A percentile compares a stretch with the other conserved stretches of the same genome.
phyloP scores from a whole-genome alignment of 352 stramenopile species.

The Phytopythium chamaehyphon region DNA sequence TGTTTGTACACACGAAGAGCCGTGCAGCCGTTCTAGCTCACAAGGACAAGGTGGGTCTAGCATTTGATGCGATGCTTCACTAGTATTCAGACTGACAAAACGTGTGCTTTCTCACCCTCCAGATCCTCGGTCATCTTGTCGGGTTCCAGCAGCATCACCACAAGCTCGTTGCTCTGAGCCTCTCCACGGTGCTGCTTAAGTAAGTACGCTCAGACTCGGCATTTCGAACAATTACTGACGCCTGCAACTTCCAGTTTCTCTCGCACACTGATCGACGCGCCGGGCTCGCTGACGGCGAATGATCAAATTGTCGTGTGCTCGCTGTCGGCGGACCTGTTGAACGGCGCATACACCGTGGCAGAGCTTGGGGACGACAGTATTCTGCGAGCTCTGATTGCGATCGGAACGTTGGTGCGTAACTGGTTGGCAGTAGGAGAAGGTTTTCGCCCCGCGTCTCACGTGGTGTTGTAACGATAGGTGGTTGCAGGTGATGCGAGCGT shows the following conservation, averaged over 20 bases:
- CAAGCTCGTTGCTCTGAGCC: slow-evolving; percentile 64
- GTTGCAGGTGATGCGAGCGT: slow-evolving; percentile 28
- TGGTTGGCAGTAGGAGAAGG: not conserved
- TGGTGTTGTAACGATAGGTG: slow-evolving; percentile 19
- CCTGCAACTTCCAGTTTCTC: slow-evolving; percentile 30
- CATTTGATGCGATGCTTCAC: not conserved
- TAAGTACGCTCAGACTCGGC: too few species aligned
- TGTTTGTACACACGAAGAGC: slow-evolving; percentile 54
- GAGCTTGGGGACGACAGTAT: slow-evolving; percentile 78
- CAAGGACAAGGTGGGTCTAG: slow-evolving; percentile 38
- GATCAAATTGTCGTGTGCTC: slow-evolving; percentile 50
- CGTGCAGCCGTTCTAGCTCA: slow-evolving; percentile 42
- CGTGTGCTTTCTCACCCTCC: not conserved
- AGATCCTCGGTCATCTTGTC: slow-evolving; percentile 42
- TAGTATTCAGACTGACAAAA: not conserved
- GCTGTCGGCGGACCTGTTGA: slow-evolving; percentile 44
- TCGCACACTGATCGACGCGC: slow-evolving; percentile 26
- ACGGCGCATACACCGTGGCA: slow-evolving; percentile 41
- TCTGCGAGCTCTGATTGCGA: slow-evolving; percentile 55
- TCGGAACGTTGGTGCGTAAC: slow-evolving; percentile 62
- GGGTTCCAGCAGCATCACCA: slow-evolving; percentile 46
- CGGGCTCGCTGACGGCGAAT: slow-evolving; percentile 31
- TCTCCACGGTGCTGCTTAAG: slow-evolving; percentile 73
- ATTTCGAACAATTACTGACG: slow-evolving; percentile 7
- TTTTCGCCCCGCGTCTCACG: not conserved